Conservation (phyloP, 148 eudicot genomes). For the Chenopodium formosanum region DNA sequence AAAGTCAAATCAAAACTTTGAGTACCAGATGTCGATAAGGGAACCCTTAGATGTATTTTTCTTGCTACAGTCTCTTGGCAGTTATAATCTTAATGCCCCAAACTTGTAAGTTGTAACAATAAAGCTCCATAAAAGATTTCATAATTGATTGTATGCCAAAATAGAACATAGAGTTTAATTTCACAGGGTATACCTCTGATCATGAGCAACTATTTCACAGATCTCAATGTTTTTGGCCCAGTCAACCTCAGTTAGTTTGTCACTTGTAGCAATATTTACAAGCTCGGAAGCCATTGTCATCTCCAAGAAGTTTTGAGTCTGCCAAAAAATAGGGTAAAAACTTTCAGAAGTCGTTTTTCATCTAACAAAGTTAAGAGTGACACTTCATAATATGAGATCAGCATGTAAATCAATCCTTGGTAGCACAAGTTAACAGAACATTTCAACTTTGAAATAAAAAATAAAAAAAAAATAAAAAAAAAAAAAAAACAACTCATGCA, state of each 20-base stretch:
- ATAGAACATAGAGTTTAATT: conserved; percentile 2
- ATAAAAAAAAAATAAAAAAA: background rate
- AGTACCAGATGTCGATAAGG: background rate
- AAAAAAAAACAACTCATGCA: background rate
- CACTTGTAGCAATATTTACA: conserved; percentile 79
- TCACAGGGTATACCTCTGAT: conserved; percentile 52
- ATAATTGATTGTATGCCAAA: background rate
- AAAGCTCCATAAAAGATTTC: background rate
- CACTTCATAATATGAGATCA: background rate
- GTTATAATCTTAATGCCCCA: background rate
- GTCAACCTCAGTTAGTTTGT: conserved; percentile 77
- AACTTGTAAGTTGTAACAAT: no score
- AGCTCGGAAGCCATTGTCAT: conserved; percentile 71
- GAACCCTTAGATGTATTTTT: background rate
- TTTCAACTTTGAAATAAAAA: background rate
- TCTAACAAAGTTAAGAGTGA: background rate
- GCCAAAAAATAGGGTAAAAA: conserved; percentile 7
- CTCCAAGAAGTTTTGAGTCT: conserved; percentile 5
- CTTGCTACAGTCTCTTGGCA: background rate
- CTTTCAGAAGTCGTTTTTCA: background rate
- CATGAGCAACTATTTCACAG: conserved; percentile 80
- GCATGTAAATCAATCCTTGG: background rate
- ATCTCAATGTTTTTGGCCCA: conserved; percentile 91
- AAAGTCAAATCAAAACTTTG: no score
- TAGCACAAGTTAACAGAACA: background rate